Percentiles rank a stretch among this genome's conserved stretches.
These are phyloP conservation scores for Colletotrichum trifolii DNA, from an alignment of 2,329 filamentous ascomycete species.

Conservation along the genomic window DNA sequence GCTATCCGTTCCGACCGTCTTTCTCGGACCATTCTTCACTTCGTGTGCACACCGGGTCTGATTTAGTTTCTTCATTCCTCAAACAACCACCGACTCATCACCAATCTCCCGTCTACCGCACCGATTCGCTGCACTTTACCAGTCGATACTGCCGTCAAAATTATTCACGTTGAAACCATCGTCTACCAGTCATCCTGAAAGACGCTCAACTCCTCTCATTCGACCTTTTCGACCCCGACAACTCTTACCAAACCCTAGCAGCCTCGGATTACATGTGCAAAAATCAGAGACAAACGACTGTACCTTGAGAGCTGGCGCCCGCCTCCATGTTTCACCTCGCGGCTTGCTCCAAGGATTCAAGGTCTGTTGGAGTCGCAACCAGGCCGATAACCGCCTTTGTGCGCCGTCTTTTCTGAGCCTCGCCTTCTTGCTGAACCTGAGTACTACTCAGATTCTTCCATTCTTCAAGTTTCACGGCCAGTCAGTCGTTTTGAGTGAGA, in stretches of 20 bases:
- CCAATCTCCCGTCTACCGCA: slow-evolving; percentile 8
- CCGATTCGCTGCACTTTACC: background rate
- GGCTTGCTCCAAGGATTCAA: slow-evolving; percentile 30
- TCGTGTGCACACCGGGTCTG: slow-evolving; percentile 1
- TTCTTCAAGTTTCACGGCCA: background rate
- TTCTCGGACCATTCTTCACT: slow-evolving; percentile 2
- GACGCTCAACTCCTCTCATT: too few species aligned
- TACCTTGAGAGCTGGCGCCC: slow-evolving; percentile 23
- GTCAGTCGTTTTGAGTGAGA: slow-evolving; percentile 1
- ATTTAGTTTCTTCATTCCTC: slow-evolving; percentile 6
- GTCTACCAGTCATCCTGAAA: too few species aligned
- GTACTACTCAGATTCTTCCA: background rate
- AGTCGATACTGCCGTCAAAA: slow-evolving; percentile 5
- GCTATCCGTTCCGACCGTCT: slow-evolving; percentile 10
- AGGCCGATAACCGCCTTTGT: background rate
- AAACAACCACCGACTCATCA: slow-evolving; percentile 16
- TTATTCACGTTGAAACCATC: too few species aligned
- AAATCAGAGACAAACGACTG: background rate
- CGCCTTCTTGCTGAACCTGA: background rate
- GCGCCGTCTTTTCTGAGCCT: slow-evolving; percentile 9
- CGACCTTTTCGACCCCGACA: too few species aligned
- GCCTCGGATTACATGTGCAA: too few species aligned
- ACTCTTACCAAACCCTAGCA: too few species aligned
- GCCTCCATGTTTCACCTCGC: slow-evolving; percentile 35
- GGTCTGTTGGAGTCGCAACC: slow-evolving; percentile 24